These are phyloP conservation scores for Ascochyta koolunga DNA, from an alignment of 2,329 filamentous ascomycete genomes.

Conservation along the genomic window DNA sequence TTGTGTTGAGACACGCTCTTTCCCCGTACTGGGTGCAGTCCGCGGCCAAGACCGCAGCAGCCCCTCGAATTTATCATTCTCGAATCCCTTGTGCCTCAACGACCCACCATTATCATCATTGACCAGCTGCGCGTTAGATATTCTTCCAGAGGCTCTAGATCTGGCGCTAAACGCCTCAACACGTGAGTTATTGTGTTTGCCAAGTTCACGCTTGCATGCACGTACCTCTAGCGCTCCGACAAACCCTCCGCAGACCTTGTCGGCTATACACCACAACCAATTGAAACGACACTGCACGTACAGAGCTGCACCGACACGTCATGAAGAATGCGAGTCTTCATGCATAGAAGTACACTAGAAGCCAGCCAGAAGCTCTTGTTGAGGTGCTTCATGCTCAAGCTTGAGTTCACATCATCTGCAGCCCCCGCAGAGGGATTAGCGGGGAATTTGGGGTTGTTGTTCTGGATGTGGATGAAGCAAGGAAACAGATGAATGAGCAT, in stretches of 20 bases:
- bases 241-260: conserved; percentile 14
- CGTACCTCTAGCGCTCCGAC: conserved; percentile 14
- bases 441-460: not conserved
- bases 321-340: conserved; percentile 1
- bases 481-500: not conserved
- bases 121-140: conserved; percentile 9
- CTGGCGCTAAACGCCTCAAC: conserved; percentile 9
- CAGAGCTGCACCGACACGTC: conserved; percentile 5
- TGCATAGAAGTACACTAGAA: conserved; percentile 16
- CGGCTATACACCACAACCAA: conserved; percentile 4
- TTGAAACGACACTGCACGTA: not conserved
- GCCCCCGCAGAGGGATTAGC: conserved; percentile 1
- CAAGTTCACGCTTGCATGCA: conserved; percentile 4
- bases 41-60: conserved; percentile 7
- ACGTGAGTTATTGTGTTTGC: conserved; percentile 13
- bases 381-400: conserved; percentile 6
- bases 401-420: conserved; percentile 1
- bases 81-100: conserved; percentile 3
- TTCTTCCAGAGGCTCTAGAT: conserved; percentile 16
- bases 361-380: conserved; percentile 9
- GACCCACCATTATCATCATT: conserved; percentile 11
- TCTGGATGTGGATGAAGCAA: not conserved
- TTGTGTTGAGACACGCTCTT: conserved; percentile 16
- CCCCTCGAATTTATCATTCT: conserved; percentile 4
- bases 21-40: conserved; percentile 6